Conservation (phyloP, 2,329 filamentous ascomycete genomes). For the Trichophyton benhamiae region DNA sequence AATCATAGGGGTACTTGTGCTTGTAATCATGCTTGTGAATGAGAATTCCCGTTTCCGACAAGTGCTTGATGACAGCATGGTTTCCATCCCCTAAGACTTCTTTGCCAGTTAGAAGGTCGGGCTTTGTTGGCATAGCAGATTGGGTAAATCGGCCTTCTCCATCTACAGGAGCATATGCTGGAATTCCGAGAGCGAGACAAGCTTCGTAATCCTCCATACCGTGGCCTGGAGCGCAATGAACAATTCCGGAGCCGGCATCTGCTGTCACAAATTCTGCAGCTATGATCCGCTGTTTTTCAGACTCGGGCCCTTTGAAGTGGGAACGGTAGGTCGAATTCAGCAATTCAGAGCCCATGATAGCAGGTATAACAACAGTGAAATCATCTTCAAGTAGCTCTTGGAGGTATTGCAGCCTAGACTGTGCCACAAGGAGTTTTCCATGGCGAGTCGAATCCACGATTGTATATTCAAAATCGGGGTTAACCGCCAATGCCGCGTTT, state of each 20-base stretch:
- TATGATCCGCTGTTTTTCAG: constrained; percentile 55
- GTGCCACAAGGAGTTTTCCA: constrained; percentile 57
- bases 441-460: constrained; percentile 44
- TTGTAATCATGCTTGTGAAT: constrained; percentile 57
- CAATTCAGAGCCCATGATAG: constrained; percentile 54
- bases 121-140: constrained; percentile 61
- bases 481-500: constrained; percentile 78
- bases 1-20: constrained; percentile 97
- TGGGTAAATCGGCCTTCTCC: constrained; percentile 68
- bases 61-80: constrained; percentile 54
- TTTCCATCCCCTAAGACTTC: constrained; percentile 60
- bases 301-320: constrained; percentile 49
- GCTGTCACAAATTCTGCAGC: constrained; percentile 81
- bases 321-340: constrained; percentile 57
- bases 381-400: constrained; percentile 40
- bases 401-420: constrained; percentile 52
- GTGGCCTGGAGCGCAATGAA: constrained; percentile 87
- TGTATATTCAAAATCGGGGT: constrained; percentile 60
- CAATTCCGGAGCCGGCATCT: constrained; percentile 85
- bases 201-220: constrained; percentile 92
- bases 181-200: constrained; percentile 58
- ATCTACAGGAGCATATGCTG: constrained; percentile 70
- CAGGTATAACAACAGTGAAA: constrained; percentile 40
- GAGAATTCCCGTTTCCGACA: constrained; percentile 49
- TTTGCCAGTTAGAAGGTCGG: constrained; percentile 55